Evolutionary conservation across 2,329 filamentous ascomycete species (phyloP), one percentile per base, ranked within the genome.

Genomic region (Trichoderma koningiopsis): DNA sequence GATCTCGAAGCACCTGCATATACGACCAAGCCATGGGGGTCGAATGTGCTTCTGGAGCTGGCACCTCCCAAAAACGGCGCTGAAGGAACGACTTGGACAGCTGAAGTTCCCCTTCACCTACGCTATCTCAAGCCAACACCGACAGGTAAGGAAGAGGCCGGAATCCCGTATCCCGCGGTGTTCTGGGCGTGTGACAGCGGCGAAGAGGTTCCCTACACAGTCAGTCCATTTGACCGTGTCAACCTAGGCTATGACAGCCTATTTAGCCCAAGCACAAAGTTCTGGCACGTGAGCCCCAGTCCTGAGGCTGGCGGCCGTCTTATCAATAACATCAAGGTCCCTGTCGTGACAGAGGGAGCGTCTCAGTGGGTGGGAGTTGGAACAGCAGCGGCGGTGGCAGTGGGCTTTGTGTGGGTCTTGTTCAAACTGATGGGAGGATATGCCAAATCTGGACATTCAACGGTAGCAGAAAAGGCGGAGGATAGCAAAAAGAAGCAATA

Each of bases 1-100:
- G 94, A 98, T 73, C 89, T 98, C 65, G 95, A 98, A 81, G 94
- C 93, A 0, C 95, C 95, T 1, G 91, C 91, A 74, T 98, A 96
- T 83, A 88, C 90, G 1, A 86, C 93, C 35, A 77, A 85, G 7
- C 79, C 84, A 37, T 97, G 95, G 95, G 95, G 95, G 5, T 94
- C 91, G 0, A 88, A 86, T 19, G 84, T 93, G 19, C 84, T 97
- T 5, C 80, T 97, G 24, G 90, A 96, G 76, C 85, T 98, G 49
- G 86, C 88, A 0, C 83, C 85, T 1, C 88, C 91, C 0, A 70
- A 74, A 0, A 16, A 73, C 5, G 69, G 73, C 8, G 69, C 73
- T 6, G 73, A 77, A 74, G 77, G 80, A 22, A 75, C 82, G 19
- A 78, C 81, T 14, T 93, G 89, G 88, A 91, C 86, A 7, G 87